Evolutionary conservation across 2,329 filamentous ascomycete species (phyloP).

Genomic region (Didymella pinodella): DNA sequence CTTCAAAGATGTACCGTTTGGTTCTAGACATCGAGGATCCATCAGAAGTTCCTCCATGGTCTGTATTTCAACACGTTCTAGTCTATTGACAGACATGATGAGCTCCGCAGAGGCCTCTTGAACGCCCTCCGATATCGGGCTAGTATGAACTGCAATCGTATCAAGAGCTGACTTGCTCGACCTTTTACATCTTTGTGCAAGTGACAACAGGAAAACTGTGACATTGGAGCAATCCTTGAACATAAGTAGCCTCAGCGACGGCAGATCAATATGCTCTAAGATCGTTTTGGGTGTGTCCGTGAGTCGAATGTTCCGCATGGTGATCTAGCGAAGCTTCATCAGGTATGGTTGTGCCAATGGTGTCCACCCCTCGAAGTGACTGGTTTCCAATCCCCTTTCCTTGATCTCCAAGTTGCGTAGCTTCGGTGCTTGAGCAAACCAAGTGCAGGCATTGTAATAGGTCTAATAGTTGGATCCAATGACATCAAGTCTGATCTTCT

Average conservation of each 20-base stretch:
- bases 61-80: not conserved
- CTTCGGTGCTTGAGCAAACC: not conserved
- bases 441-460: not conserved
- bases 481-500: not conserved
- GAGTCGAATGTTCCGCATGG: not conserved
- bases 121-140: not conserved
- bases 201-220: not conserved
- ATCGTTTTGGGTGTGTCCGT: not conserved
- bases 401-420: not conserved
- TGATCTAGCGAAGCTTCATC: not conserved
- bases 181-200: not conserved
- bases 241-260: not conserved
- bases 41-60: not conserved
- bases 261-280: not conserved
- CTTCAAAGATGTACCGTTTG: not conserved
- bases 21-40: not conserved
- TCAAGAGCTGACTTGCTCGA: not conserved
- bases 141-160: not conserved
- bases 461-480: not conserved
- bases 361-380: not conserved
- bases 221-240: not conserved
- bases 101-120: not conserved
- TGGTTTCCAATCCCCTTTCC: not conserved
- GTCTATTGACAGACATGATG: not conserved
- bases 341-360: not conserved